Evolutionary conservation across 805 yeast species (phyloP), one percentile per base, ranked within the genome.

Genomic region (Kazachstania bromeliacearum): DNA sequence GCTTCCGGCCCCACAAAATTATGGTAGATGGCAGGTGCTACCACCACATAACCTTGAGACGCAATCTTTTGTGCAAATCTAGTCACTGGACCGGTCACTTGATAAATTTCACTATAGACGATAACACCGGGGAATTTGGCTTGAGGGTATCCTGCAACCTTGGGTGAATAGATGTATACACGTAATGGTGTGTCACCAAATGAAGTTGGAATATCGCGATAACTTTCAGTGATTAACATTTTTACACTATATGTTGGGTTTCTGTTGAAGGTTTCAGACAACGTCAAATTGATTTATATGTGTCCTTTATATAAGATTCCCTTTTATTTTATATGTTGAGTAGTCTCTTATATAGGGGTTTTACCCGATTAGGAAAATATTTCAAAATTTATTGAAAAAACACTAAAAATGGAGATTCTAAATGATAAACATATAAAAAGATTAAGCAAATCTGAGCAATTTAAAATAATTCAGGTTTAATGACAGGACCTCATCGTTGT

Each of bases 81-180:
- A 5, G 81, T 62, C 20, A 82, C 94, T 3, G 94, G 92, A 0
- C 94, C 94, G 6, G 85, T 77, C 12, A 66, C 89, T 58, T 83
- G 94, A 57, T 82, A 82, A 46, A 82, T 82, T 57, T 82, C 94
- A 37, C 84, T 75, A 60, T 75, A 82, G 12, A 81, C 84, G 23
- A 83, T 59, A 2, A 83, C 92, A 27, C 82, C 94, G 1, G 94
- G 92, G 51, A 81, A 82, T 52, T 75, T 77, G 38, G 83, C 92
- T 27, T 68, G 59, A n/a, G 92, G 89, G 59, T 79, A 81, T 37
- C 77, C 77, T 27, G 77, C 72, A 35, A 82, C 68, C 45, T 67
- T 71, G 10, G 94, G 94, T 35, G 77, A 81, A 57, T 58, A 81
- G 15, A 73, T 68, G 57, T 64, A 77, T 28, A 82, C 62, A 38